A percentile compares a stretch with the other conserved stretches of the same genome.
Evolutionary conservation across 2,329 filamentous ascomycete species (phyloP).

Genomic region (Cyclaneusma minus): DNA sequence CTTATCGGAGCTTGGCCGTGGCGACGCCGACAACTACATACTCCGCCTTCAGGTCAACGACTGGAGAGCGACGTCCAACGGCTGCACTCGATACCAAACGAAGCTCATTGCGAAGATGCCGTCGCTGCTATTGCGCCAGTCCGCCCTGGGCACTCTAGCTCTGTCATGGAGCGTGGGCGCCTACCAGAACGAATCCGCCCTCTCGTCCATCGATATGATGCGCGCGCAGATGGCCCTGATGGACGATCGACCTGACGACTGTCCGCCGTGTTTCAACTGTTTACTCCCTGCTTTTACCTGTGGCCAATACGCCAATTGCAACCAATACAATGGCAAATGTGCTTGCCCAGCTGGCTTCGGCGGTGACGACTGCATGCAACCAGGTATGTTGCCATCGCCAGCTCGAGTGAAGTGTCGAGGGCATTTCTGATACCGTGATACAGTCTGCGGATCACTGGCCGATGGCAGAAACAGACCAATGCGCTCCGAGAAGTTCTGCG

Average conservation of each 20-base stretch:
- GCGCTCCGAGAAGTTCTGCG: slow-evolving; percentile 54
- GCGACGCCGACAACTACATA: no score
- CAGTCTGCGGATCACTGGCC: slow-evolving; percentile 74
- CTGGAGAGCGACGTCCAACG: no score
- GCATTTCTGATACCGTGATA: slow-evolving; percentile 6
- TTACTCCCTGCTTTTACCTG: slow-evolving; percentile 85
- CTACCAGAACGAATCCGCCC: slow-evolving; percentile 41
- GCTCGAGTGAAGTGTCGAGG: not conserved
- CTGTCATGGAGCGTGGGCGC: slow-evolving; percentile 25
- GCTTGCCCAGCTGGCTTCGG: slow-evolving; percentile 84
- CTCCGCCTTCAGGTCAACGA: no score
- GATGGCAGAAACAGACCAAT: slow-evolving; percentile 67
- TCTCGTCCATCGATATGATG: slow-evolving; percentile 42
- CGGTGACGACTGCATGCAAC: slow-evolving; percentile 81
- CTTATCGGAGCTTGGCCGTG: no score
- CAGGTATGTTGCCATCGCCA: slow-evolving; percentile 32
- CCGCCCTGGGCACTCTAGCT: slow-evolving; percentile 19
- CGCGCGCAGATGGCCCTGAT: slow-evolving; percentile 54
- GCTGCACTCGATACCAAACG: no score
- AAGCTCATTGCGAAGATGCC: no score
- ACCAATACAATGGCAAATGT: slow-evolving; percentile 83
- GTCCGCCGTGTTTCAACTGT: slow-evolving; percentile 94
- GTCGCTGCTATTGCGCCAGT: slow-evolving; percentile 3
- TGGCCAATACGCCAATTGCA: slow-evolving; percentile 79
- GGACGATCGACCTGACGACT: slow-evolving; percentile 59